A percentile compares a stretch with the other conserved stretches of the same genome.
Conservation (phyloP, 2,329 filamentous ascomycete genomes). For the Curvularia spicifera region DNA sequence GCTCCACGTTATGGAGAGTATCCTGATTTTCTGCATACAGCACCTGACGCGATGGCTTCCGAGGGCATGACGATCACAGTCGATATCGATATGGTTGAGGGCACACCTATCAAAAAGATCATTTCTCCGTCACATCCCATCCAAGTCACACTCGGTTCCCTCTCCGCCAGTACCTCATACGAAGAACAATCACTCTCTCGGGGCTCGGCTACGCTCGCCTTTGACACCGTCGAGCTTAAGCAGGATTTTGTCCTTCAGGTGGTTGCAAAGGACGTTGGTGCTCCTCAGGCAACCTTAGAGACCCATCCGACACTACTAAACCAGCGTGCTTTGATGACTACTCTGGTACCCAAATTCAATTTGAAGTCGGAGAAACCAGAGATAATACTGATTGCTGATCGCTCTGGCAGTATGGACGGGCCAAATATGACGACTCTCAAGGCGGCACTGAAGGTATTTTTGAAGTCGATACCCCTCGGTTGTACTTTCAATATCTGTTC, state of each 20-base stretch:
- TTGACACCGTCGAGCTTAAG: not conserved
- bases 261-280: conserved; percentile 12
- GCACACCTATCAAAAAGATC: conserved; percentile 10
- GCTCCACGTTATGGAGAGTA: conserved; percentile 10
- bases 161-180: conserved; percentile 4
- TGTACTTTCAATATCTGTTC: conserved; percentile 16
- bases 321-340: conserved; percentile 13
- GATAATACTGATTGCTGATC: conserved; percentile 13
- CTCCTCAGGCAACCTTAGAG: conserved; percentile 12
- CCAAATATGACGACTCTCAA: conserved; percentile 5
- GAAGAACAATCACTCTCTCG: conserved; percentile 1
- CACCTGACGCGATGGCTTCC: not conserved
- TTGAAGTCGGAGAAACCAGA: conserved; percentile 14
- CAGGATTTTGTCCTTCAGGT: conserved; percentile 13
- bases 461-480: conserved; percentile 14
- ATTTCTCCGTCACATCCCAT: conserved; percentile 13
- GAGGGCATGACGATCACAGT: conserved; percentile 11
- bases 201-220: conserved; percentile 8
- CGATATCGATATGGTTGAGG: conserved; percentile 6
- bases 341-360: conserved; percentile 12
- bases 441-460: conserved; percentile 9
- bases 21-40: not conserved
- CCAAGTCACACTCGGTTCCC: conserved; percentile 10
- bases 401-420: conserved; percentile 10
- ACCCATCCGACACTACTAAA: conserved; percentile 6